Percentiles rank a stretch among this genome's conserved stretches.
These are phyloP conservation scores for Canavalia ensiformis DNA, from an alignment of 306 rosid genomes.

Conservation along the genomic window DNA sequence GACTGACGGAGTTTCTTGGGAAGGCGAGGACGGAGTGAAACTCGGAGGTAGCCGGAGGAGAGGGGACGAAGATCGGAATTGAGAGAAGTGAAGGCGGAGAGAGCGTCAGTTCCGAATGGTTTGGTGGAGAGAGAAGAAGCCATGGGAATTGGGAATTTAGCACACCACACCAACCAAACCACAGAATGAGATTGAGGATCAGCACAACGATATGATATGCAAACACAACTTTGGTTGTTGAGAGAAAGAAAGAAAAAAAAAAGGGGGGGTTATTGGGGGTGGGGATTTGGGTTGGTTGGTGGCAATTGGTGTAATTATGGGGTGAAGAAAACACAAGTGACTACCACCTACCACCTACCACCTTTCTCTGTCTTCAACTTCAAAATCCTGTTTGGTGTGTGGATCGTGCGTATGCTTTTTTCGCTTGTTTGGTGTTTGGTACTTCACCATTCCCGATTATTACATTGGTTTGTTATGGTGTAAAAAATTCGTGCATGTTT, in stretches of 20 bases:
- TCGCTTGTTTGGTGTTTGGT: background rate
- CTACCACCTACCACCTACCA: constrained; percentile 33
- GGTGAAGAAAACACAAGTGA: background rate
- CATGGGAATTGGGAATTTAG: constrained; percentile 50
- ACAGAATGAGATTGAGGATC: constrained; percentile 6
- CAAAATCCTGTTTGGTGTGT: constrained; percentile 16
- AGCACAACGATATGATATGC: too few relatives aligned
- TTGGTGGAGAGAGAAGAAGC: constrained; percentile 82
- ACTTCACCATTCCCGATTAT: too few relatives aligned
- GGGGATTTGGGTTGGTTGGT: constrained; percentile 30
- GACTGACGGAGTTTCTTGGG: constrained; percentile 79
- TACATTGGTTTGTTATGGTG: too few relatives aligned
- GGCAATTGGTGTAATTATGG: constrained; percentile 9
- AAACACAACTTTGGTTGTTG: constrained; percentile 47
- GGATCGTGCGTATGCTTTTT: background rate
- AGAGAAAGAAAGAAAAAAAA: background rate
- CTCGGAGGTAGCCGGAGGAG: constrained; percentile 62
- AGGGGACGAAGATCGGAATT: constrained; percentile 60
- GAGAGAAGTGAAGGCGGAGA: constrained; percentile 59
- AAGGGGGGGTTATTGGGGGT: too few relatives aligned
- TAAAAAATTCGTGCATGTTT: too few relatives aligned
- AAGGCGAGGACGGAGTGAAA: constrained; percentile 56
- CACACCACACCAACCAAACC: background rate
- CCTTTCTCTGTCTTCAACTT: background rate
- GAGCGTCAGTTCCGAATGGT: constrained; percentile 63